These are phyloP conservation scores for Stemphylium beticola DNA, from an alignment of 2,329 filamentous ascomycete species.

Conservation along the genomic window DNA sequence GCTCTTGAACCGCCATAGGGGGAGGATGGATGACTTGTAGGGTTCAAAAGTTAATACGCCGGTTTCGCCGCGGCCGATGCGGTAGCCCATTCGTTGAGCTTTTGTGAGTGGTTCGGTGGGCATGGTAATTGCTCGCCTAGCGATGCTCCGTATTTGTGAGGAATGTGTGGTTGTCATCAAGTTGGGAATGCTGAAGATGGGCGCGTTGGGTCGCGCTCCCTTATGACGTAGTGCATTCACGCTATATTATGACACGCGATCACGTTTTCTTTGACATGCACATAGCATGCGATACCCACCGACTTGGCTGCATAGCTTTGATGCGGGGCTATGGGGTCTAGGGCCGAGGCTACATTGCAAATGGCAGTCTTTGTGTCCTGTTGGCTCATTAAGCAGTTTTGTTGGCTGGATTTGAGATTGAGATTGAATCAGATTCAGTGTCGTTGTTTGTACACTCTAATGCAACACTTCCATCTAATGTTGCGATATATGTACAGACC, in stretches of 20 bases:
- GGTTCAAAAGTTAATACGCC: slow-evolving; percentile 68
- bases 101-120: slow-evolving; percentile 26
- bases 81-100: slow-evolving; percentile 58
- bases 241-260: slow-evolving; percentile 20
- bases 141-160: background rate
- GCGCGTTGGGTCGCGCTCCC: background rate
- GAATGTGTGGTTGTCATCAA: background rate
- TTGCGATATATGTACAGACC: slow-evolving; percentile 1
- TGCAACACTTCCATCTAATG: background rate
- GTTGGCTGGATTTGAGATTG: background rate
- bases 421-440: background rate
- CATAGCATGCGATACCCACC: background rate
- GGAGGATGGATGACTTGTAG: slow-evolving; percentile 66
- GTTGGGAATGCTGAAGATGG: background rate
- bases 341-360: no score
- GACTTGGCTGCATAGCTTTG: background rate
- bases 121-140: slow-evolving; percentile 5
- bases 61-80: slow-evolving; percentile 65
- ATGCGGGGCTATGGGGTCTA: background rate
- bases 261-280: slow-evolving; percentile 13
- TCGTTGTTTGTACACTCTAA: slow-evolving; percentile 7
- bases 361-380: background rate
- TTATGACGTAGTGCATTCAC: slow-evolving; percentile 30
- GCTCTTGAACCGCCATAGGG: slow-evolving; percentile 66
- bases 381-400: background rate